A percentile compares a stretch with the other conserved stretches of the same genome.
Evolutionary conservation across 2,329 filamentous ascomycete species (phyloP).

Genomic region (Periconia sp.): DNA sequence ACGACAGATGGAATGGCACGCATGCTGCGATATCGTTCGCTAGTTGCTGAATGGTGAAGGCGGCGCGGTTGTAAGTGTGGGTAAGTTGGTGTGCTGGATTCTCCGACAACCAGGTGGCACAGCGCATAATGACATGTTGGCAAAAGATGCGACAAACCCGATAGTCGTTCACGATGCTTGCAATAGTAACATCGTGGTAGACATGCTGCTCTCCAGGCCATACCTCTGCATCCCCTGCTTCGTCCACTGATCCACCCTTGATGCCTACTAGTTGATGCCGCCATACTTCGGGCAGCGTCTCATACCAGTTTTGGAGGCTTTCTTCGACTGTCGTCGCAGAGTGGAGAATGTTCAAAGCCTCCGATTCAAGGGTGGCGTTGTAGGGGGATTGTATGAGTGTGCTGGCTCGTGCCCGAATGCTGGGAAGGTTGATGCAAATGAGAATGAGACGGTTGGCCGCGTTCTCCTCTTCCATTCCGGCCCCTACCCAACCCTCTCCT

Average conservation of each 20-base stretch:
- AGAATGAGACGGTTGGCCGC: conserved; percentile 44
- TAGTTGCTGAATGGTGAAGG: conserved; percentile 39
- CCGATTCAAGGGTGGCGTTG: conserved; percentile 17
- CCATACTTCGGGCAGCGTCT: conserved; percentile 39
- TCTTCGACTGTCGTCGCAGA: conserved; percentile 40
- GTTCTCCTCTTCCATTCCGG: conserved; percentile 38
- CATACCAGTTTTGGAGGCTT: conserved; percentile 41
- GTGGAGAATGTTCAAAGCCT: conserved; percentile 36
- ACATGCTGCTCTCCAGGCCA: conserved; percentile 45
- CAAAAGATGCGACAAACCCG: conserved; percentile 45
- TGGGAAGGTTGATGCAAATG: conserved; percentile 43
- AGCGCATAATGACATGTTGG: conserved; percentile 41
- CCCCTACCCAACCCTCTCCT: conserved; percentile 36
- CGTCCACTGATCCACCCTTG: conserved; percentile 26
- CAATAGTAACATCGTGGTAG: conserved; percentile 43
- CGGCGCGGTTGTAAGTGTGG: conserved; percentile 17
- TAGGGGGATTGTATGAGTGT: conserved; percentile 28
- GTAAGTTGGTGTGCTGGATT: conserved; percentile 10
- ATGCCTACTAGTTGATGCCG: conserved; percentile 35
- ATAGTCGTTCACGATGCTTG: conserved; percentile 46
- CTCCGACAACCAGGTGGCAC: conserved; percentile 28
- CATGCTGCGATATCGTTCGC: conserved; percentile 44
- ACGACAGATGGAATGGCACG: conserved; percentile 44
- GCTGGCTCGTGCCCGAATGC: conserved; percentile 38
- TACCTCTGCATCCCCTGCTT: conserved; percentile 29